phyloP scores from a whole-genome alignment of 441 rosid species.

The Eruca vesicaria region DNA sequence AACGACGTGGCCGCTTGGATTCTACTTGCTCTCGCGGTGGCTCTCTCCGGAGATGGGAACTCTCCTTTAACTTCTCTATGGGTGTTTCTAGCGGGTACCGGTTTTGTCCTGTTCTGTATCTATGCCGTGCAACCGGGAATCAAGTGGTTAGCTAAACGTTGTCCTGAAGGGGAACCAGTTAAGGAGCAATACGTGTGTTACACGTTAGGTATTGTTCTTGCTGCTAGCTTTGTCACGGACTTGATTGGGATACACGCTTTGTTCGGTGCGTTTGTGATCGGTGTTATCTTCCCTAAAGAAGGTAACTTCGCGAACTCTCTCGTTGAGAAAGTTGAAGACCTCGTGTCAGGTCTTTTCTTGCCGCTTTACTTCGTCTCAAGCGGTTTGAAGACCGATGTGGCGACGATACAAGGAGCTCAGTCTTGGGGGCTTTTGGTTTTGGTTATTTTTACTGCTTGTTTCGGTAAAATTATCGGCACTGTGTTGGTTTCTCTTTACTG shows the following conservation, averaged over 20 bases:
- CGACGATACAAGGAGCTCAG: background rate
- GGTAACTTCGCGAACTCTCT: too few species aligned
- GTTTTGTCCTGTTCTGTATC: slow-evolving; percentile 35
- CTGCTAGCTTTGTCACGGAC: slow-evolving; percentile 53
- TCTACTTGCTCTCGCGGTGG: slow-evolving; percentile 57
- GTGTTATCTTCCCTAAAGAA: slow-evolving; percentile 30
- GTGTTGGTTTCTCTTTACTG: slow-evolving; percentile 40
- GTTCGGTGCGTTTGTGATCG: slow-evolving; percentile 60
- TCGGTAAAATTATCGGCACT: slow-evolving; percentile 56
- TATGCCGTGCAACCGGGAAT: slow-evolving; percentile 37
- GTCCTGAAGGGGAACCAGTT: background rate
- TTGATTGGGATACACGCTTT: slow-evolving; percentile 52
- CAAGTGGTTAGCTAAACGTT: slow-evolving; percentile 47
- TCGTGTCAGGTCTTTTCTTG: too few species aligned
- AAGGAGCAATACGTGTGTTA: slow-evolving; percentile 48
- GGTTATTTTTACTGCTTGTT: slow-evolving; percentile 48
- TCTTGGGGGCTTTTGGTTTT: slow-evolving; percentile 59
- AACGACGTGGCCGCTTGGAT: slow-evolving; percentile 65
- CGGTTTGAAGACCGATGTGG: too few species aligned
- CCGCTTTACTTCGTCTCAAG: too few species aligned
- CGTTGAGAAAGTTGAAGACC: too few species aligned
- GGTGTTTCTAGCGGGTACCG: slow-evolving; percentile 52
- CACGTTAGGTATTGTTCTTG: slow-evolving; percentile 47
- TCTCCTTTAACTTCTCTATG: slow-evolving; percentile 55
- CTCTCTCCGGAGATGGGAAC: slow-evolving; percentile 41